phyloP scores from a whole-genome alignment of 1,284 basidiomycete species.

The Takashimella koratensis region DNA sequence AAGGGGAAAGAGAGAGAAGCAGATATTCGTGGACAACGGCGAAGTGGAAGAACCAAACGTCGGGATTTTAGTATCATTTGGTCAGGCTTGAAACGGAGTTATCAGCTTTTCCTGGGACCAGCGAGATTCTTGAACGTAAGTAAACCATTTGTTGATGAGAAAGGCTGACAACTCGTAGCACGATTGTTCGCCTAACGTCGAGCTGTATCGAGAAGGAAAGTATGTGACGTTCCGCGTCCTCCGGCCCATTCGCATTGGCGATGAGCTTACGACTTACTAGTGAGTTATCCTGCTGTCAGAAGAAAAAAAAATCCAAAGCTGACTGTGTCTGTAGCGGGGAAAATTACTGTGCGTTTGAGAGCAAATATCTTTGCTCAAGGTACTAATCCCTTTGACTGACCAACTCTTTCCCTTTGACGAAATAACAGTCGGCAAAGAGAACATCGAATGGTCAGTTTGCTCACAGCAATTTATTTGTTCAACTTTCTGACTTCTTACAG shows the following conservation, averaged over 20 bases:
- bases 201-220: constrained; percentile 37
- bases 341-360: constrained; percentile 33
- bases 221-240: constrained; percentile 42
- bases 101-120: constrained; percentile 48
- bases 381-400: too few species aligned
- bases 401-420: too few species aligned
- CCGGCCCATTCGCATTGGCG: constrained; percentile 38
- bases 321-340: constrained; percentile 23
- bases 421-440: constrained; percentile 33
- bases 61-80: constrained; percentile 48
- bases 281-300: too few species aligned
- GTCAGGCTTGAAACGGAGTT: constrained; percentile 37
- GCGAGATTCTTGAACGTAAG: constrained; percentile 48
- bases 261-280: constrained; percentile 48
- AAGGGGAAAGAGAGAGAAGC: constrained; percentile 16
- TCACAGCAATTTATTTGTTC: not conserved
- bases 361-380: too few species aligned
- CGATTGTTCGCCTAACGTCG: constrained; percentile 47
- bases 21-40: constrained; percentile 1
- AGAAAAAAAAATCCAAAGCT: not conserved
- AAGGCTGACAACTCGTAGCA: constrained; percentile 25
- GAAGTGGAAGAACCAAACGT: constrained; percentile 37
- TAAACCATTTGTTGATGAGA: not conserved
- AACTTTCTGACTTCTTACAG: constrained; percentile 15
- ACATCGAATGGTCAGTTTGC: constrained; percentile 36